Evolutionary conservation across 495 filamentous ascomycete genomes (phyloP), one percentile per base, ranked within the genome.

Genomic region (Tuber aestivum): DNA sequence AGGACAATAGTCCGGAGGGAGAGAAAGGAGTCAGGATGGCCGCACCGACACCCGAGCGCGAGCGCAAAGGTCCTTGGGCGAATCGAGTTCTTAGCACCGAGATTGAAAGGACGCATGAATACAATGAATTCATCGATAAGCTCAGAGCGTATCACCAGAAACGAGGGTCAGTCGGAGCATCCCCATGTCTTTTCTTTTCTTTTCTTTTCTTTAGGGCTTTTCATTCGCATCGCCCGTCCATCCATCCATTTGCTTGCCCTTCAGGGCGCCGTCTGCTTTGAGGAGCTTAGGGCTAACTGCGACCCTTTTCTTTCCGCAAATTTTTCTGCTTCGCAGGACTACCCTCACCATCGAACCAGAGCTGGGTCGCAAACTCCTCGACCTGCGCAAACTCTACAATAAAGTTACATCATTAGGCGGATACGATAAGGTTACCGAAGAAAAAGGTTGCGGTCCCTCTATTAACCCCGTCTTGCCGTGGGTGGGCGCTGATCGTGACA

Each of bases 391-490:
- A 73, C 85, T 94, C 37, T 95, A 90, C 85, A 89, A 91, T 41
- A 85, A 87, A 68, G 91, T 95, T 21, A 86, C 89, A 61, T 86
- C 87, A 4, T 88, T 90, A 70, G 93, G 93, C 68, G 93, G 93
- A 73, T 95, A 95, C 82, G 93, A 95, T 84, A 90, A 89, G 76
- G 88, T 94, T 42, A 93, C 90, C 42, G 89, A 89, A 48, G 91
- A 93, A 79, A 93, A 93, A 85, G 86, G 81, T 78, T 78, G 70
- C 70, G 81, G 81, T 32, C 35, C 10, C 18, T 48, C 41, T 35
- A 8, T 37, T 27, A 41, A 32, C 44, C n/a, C 37, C 18, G 44
- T 5, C 23, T 41, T n/a, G 69, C 42, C 21, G 38, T 56, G 41
- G 70, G 27, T 35, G 27, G 65, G 42, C 56, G 38, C 32, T 38